Conservation (phyloP, 768 basidiomycete species). For the Galerina sulciceps region DNA sequence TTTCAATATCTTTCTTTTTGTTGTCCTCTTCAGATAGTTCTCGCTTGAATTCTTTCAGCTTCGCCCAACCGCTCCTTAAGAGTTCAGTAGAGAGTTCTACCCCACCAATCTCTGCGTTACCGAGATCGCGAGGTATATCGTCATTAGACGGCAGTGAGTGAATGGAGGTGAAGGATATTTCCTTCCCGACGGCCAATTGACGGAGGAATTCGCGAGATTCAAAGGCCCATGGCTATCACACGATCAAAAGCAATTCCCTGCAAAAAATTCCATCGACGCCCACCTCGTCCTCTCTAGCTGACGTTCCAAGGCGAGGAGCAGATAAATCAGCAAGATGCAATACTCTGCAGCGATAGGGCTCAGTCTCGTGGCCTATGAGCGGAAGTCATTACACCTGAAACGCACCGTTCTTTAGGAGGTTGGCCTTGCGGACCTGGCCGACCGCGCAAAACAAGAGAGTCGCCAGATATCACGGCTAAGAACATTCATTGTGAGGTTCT, state of each 20-base stretch:
- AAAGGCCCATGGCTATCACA: constrained; percentile 80
- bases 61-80: constrained; percentile 92
- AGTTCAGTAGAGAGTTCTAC: constrained; percentile 76
- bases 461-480: constrained; percentile 87
- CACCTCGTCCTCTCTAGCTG: constrained; percentile 89
- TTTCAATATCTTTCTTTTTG: constrained; percentile 74
- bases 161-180: constrained; percentile 81
- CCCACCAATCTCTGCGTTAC: constrained; percentile 72
- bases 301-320: constrained; percentile 84
- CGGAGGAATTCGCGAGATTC: constrained; percentile 94
- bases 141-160: constrained; percentile 82
- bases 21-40: constrained; percentile 82
- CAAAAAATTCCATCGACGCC: constrained; percentile 10
- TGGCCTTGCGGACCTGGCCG: constrained; percentile 81
- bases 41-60: constrained; percentile 85
- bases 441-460: constrained; percentile 84
- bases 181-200: constrained; percentile 84
- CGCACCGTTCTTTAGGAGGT: constrained; percentile 86
- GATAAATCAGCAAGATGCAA: constrained; percentile 88
- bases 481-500: constrained; percentile 20
- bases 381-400: constrained; percentile 4
- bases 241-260: constrained; percentile 1
- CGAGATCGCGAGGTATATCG: constrained; percentile 79
- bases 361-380: constrained; percentile 2
- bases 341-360: constrained; percentile 50